These are phyloP conservation scores for Myrmaecium sp. DNA, from an alignment of 2,329 filamentous ascomycete genomes.

Conservation along the genomic window DNA sequence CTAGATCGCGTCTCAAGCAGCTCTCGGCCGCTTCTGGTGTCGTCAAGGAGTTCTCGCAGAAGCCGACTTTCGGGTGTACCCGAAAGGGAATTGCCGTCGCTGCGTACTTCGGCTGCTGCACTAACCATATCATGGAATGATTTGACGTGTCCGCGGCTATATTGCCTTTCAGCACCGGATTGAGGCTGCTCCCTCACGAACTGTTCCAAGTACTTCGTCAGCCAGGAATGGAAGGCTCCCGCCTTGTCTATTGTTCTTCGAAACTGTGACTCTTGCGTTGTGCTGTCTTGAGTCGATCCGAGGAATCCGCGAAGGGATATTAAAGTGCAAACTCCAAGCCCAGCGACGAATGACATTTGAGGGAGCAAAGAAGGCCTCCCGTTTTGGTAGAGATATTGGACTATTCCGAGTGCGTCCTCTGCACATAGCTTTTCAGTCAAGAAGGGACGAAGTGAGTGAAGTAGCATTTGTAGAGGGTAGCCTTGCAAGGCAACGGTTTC, in stretches of 20 bases:
- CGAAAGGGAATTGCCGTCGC: conserved; percentile 50
- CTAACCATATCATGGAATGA: conserved; percentile 52
- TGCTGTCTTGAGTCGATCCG: conserved; percentile 56
- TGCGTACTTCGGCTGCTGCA: conserved; percentile 50
- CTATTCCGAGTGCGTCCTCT: conserved; percentile 74
- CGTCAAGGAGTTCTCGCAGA: conserved; percentile 61
- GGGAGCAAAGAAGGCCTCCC: conserved; percentile 48
- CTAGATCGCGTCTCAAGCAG: conserved; percentile 56
- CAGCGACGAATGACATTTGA: conserved; percentile 60
- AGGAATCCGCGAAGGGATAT: conserved; percentile 64
- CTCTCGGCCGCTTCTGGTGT: conserved; percentile 43
- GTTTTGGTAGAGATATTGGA: conserved; percentile 62
- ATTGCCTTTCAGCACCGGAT: conserved; percentile 7
- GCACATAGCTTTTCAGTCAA: conserved; percentile 73
- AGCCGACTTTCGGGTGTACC: conserved; percentile 64
- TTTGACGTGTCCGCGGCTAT: conserved; percentile 18
- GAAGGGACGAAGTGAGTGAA: conserved; percentile 64
- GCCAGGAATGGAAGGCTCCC: conserved; percentile 61
- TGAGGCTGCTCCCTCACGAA: conserved; percentile 20
- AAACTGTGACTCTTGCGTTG: conserved; percentile 73
- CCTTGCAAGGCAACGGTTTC: conserved; percentile 54
- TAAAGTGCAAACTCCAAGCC: conserved; percentile 62
- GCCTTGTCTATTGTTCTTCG: conserved; percentile 60
- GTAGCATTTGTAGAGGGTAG: conserved; percentile 79
- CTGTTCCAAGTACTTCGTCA: conserved; percentile 48